phyloP scores from a whole-genome alignment of 805 yeast genomes.

The Nakazawaea anatomiae region DNA sequence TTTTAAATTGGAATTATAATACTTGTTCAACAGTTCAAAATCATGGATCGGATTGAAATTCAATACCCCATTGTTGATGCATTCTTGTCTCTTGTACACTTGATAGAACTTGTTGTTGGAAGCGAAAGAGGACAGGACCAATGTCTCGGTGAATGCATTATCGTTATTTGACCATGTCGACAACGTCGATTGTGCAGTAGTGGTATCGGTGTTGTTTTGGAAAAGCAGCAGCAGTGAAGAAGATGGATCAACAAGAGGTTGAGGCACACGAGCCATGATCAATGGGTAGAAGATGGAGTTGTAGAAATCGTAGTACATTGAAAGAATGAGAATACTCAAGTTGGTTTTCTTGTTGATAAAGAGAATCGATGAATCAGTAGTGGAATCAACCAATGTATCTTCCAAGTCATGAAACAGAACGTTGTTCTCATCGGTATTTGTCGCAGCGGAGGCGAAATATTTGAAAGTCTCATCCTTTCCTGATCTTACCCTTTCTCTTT shows the following conservation, averaged over 20 bases:
- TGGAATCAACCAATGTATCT: conserved; percentile 9
- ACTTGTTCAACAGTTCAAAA: not conserved
- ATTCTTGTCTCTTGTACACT: conserved; percentile 1
- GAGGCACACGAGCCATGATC: not conserved
- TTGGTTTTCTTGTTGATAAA: conserved; percentile 6
- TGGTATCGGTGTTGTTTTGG: not conserved
- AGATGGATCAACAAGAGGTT: not conserved
- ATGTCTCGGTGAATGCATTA: conserved; percentile 4
- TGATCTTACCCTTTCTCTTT: conserved; percentile 6
- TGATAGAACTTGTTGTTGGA: conserved; percentile 5
- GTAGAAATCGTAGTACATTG: conserved; percentile 9
- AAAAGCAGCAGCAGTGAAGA: not conserved
- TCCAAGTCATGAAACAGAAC: conserved; percentile 9
- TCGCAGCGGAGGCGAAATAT: not conserved
- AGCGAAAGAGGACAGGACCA: conserved; percentile 3
- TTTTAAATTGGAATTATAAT: not conserved
- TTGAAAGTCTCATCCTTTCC: conserved; percentile 9
- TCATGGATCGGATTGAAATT: conserved; percentile 4
- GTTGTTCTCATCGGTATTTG: not conserved
- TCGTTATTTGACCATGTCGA: not conserved
- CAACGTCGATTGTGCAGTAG: not conserved
- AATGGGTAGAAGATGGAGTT: conserved; percentile 4
- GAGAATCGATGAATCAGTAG: conserved; percentile 8
- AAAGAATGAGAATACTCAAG: conserved; percentile 2
- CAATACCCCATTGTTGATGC: conserved; percentile 4